Evolutionary conservation across 2,329 filamentous ascomycete species (phyloP).

Genomic region (Pseudocercospora cruenta): DNA sequence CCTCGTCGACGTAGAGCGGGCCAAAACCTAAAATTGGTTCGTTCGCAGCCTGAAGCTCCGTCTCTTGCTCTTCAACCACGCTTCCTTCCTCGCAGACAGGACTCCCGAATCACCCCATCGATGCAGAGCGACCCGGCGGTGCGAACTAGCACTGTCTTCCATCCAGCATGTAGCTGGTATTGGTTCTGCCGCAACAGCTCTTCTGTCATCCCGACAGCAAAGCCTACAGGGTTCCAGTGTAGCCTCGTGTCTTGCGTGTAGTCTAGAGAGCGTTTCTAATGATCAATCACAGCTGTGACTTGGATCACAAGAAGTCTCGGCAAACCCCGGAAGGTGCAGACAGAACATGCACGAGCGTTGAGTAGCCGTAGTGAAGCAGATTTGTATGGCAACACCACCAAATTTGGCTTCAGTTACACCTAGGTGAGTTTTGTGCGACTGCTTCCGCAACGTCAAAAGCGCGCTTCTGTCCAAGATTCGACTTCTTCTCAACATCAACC

Average conservation of each 20-base stretch:
- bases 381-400: neutral
- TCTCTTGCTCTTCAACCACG: neutral
- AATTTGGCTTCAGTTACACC: neutral
- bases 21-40: no score
- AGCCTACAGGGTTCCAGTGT: neutral
- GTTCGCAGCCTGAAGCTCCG: neutral
- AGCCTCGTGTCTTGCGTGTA: neutral
- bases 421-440: neutral
- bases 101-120: neutral
- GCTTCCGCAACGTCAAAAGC: neutral
- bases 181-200: neutral
- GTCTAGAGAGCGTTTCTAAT: neutral
- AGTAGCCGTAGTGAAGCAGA: neutral
- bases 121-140: neutral
- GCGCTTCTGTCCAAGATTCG: neutral
- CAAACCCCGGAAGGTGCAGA: neutral
- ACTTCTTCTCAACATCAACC: constrained; percentile 4
- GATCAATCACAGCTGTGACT: neutral
- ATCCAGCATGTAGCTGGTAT: neutral
- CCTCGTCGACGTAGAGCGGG: no score
- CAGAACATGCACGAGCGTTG: neutral
- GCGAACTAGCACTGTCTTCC: neutral
- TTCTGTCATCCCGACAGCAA: neutral
- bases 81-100: no score
- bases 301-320: neutral